Evolutionary conservation across 306 rosid species (phyloP).

Genomic region (Abrus precatorius): DNA sequence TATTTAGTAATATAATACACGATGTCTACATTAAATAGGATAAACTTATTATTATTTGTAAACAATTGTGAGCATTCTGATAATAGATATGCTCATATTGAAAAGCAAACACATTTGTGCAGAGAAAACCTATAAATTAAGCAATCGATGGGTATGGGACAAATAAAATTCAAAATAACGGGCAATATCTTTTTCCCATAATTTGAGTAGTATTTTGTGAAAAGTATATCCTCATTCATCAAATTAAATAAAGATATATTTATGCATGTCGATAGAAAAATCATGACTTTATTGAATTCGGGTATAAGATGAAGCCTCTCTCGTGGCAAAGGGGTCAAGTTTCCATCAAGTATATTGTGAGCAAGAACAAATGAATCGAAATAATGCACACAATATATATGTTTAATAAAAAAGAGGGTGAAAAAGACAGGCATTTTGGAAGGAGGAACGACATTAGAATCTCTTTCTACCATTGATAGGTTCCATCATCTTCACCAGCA

Average conservation of each 20-base stretch:
- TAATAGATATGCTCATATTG: not conserved
- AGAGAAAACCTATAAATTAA: not conserved
- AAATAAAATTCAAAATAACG: not conserved
- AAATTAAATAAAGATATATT: not conserved
- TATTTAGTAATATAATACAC: too few species aligned
- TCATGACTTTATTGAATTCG: constrained; percentile 45
- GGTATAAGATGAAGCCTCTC: constrained; percentile 33
- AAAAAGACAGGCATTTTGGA: constrained; percentile 43
- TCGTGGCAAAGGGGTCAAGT: constrained; percentile 47
- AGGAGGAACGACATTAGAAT: constrained; percentile 35
- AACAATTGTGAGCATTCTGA: not conserved
- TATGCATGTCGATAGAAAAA: constrained; percentile 9
- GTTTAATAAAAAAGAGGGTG: constrained; percentile 9
- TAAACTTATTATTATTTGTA: too few species aligned
- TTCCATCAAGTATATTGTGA: constrained; percentile 45
- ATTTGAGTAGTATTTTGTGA: not conserved
- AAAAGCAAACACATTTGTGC: not conserved
- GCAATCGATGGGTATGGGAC: not conserved
- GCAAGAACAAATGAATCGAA: constrained; percentile 38
- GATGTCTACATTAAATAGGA: too few species aligned
- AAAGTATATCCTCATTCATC: constrained; percentile 3
- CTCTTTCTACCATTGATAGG: constrained; percentile 34
- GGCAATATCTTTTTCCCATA: not conserved
- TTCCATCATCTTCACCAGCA: constrained; percentile 30
- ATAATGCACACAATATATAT: constrained; percentile 1